phyloP scores from a whole-genome alignment of 2,329 filamentous ascomycete genomes.

The Fusarium sambucinum region DNA sequence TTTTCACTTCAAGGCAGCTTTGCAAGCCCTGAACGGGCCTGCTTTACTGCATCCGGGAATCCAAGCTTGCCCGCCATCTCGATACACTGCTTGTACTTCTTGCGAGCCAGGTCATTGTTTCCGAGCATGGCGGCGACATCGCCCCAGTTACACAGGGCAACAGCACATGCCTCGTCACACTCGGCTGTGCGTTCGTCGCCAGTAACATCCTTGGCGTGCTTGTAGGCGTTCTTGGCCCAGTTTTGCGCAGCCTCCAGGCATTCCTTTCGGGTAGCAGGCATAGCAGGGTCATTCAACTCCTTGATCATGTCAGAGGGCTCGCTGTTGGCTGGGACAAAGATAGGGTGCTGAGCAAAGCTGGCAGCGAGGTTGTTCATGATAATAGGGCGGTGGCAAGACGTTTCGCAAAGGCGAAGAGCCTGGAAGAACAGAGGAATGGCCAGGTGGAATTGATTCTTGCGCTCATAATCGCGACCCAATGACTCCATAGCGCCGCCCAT shows the following conservation, averaged over 20 bases:
- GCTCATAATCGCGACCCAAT: conserved; percentile 81
- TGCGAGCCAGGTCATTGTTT: conserved; percentile 72
- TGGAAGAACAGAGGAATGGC: conserved; percentile 89
- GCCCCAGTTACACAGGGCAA: conserved; percentile 86
- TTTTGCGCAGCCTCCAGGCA: conserved; percentile 77
- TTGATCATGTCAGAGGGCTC: conserved; percentile 49
- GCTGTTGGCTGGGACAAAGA: conserved; percentile 50
- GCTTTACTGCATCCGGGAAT: conserved; percentile 64
- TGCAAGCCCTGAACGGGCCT: conserved; percentile 65
- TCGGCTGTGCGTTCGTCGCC: conserved; percentile 77
- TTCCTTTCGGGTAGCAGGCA: conserved; percentile 64
- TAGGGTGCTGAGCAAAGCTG: conserved; percentile 76
- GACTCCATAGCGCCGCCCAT: conserved; percentile 81
- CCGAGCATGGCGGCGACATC: conserved; percentile 84
- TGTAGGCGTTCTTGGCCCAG: conserved; percentile 84
- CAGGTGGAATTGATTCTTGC: conserved; percentile 80
- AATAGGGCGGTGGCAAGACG: conserved; percentile 81
- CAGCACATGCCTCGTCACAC: conserved; percentile 86
- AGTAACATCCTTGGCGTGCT: conserved; percentile 73
- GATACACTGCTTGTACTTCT: conserved; percentile 76
- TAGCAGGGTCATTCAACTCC: conserved; percentile 47
- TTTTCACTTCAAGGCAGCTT: conserved; percentile 44
- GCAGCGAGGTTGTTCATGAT: conserved; percentile 89
- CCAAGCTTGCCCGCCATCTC: conserved; percentile 68
- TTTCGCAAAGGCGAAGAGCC: conserved; percentile 75